These are phyloP conservation scores for Pseudomassariella vexata DNA, from an alignment of 2,329 filamentous ascomycete genomes.

Conservation along the genomic window DNA sequence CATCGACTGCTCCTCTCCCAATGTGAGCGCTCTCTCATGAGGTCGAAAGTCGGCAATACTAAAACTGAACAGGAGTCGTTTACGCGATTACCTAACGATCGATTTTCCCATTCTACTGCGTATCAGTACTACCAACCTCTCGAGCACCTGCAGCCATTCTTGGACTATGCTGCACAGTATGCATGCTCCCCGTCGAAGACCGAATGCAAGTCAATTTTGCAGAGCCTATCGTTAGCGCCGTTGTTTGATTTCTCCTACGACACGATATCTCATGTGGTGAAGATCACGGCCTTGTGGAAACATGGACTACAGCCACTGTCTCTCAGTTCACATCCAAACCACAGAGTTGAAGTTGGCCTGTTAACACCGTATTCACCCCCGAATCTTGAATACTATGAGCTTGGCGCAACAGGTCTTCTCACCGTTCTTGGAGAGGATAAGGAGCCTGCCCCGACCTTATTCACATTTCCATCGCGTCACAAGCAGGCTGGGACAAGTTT, in stretches of 20 bases:
- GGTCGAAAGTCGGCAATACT: too few species aligned
- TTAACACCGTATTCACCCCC: slow-evolving; percentile 58
- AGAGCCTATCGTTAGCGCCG: slow-evolving; percentile 33
- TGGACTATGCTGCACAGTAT: slow-evolving; percentile 38
- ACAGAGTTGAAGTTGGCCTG: slow-evolving; percentile 75
- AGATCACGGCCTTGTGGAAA: slow-evolving; percentile 61
- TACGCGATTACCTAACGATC: slow-evolving; percentile 46
- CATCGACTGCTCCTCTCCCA: slow-evolving; percentile 26
- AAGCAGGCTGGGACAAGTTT: slow-evolving; percentile 54
- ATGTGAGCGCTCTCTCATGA: slow-evolving; percentile 24
- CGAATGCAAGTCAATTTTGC: slow-evolving; percentile 17
- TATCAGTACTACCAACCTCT: slow-evolving; percentile 68
- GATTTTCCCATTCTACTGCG: slow-evolving; percentile 56
- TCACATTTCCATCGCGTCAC: slow-evolving; percentile 80
- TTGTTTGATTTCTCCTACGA: slow-evolving; percentile 69
- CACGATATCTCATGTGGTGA: slow-evolving; percentile 57
- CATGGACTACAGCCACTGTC: slow-evolving; percentile 33
- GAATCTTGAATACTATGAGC: slow-evolving; percentile 60
- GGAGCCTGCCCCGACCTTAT: slow-evolving; percentile 68
- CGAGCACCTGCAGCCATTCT: slow-evolving; percentile 48
- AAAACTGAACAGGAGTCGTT: slow-evolving; percentile 62
- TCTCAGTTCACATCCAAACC: slow-evolving; percentile 32
- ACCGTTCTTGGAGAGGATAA: slow-evolving; percentile 71
- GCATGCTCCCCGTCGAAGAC: slow-evolving; percentile 26
- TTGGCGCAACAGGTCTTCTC: slow-evolving; percentile 73